Percentiles rank a stretch among this genome's conserved stretches.
phyloP scores from a whole-genome alignment of 305 asterid genomes.

The Fraxinus nigra region DNA sequence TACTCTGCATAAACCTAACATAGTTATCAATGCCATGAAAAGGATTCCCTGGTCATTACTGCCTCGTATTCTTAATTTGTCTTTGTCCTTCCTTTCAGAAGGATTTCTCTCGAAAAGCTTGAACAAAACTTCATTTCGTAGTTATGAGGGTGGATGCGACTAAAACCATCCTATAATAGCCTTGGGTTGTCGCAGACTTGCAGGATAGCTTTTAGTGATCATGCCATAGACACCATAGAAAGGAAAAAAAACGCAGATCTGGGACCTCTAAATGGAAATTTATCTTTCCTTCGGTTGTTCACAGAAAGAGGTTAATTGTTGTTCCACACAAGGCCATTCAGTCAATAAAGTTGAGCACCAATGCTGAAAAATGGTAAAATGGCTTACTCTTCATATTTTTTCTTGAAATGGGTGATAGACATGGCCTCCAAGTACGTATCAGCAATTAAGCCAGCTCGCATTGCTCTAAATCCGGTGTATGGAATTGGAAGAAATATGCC shows the following conservation, averaged over 20 bases:
- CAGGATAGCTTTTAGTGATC: background rate
- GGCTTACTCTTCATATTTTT: slow-evolving; percentile 89
- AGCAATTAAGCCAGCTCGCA: slow-evolving; percentile 97
- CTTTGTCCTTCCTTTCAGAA: background rate
- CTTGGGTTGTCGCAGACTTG: background rate
- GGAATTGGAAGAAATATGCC: slow-evolving; percentile 96
- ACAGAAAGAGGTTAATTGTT: slow-evolving; percentile 2
- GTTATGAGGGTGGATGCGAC: background rate
- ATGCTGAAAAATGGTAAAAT: slow-evolving; percentile 2
- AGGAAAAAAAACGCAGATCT: background rate
- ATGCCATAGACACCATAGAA: background rate
- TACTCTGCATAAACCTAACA: background rate
- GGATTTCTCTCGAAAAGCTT: background rate
- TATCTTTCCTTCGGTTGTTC: background rate
- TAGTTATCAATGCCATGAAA: background rate
- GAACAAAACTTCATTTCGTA: background rate
- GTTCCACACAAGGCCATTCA: background rate
- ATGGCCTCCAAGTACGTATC: slow-evolving; percentile 97
- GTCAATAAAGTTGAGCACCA: background rate
- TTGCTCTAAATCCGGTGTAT: slow-evolving; percentile 91
- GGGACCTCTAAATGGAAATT: background rate
- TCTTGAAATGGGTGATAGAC: slow-evolving; percentile 86
- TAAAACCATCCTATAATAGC: background rate
- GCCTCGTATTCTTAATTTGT: background rate
- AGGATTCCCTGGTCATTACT: background rate